These are phyloP conservation scores for Pseudogymnoascus sp. DNA, from an alignment of 2,329 filamentous ascomycete species.

Conservation along the genomic window DNA sequence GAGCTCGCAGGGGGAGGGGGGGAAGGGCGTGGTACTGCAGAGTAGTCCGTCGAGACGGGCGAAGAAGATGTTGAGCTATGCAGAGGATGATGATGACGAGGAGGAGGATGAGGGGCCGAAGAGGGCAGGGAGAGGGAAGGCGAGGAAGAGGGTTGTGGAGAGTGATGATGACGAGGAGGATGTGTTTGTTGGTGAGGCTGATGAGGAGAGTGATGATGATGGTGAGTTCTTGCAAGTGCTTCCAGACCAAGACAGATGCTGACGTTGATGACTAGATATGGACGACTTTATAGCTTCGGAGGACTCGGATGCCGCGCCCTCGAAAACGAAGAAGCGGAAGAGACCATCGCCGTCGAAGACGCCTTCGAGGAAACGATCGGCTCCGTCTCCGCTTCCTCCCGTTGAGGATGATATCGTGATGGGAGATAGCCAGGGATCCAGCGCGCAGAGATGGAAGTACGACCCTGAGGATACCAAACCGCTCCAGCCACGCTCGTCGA, in stretches of 20 bases:
- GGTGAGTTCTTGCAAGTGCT: constrained; percentile 33
- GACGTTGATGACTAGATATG: constrained; percentile 49
- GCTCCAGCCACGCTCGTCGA: constrained; percentile 37
- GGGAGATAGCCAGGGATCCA: constrained; percentile 54
- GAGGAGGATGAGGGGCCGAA: constrained; percentile 51
- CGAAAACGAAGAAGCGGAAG: constrained; percentile 59
- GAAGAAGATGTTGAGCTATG: constrained; percentile 67
- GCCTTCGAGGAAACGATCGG: constrained; percentile 52
- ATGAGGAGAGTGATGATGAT: constrained; percentile 48
- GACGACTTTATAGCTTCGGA: constrained; percentile 79
- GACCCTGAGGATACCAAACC: constrained; percentile 51
- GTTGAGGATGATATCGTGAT: constrained; percentile 34
- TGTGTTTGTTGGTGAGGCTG: constrained; percentile 54
- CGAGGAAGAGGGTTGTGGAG: constrained; percentile 53
- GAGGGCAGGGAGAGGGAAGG: constrained; percentile 34
- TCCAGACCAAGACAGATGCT: constrained; percentile 13
- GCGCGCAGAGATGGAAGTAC: constrained; percentile 75
- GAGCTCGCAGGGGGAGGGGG: constrained; percentile 56
- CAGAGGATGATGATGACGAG: constrained; percentile 75
- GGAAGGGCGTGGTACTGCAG: constrained; percentile 34
- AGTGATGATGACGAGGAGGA: constrained; percentile 64
- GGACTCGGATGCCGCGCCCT: constrained; percentile 61
- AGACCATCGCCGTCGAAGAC: constrained; percentile 44
- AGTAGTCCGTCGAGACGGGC: constrained; percentile 72
- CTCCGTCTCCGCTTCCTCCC: constrained; percentile 40